Evolutionary conservation across 1,139 yeast genomes (phyloP).

Genomic region (Yamadazyma siamensis): DNA sequence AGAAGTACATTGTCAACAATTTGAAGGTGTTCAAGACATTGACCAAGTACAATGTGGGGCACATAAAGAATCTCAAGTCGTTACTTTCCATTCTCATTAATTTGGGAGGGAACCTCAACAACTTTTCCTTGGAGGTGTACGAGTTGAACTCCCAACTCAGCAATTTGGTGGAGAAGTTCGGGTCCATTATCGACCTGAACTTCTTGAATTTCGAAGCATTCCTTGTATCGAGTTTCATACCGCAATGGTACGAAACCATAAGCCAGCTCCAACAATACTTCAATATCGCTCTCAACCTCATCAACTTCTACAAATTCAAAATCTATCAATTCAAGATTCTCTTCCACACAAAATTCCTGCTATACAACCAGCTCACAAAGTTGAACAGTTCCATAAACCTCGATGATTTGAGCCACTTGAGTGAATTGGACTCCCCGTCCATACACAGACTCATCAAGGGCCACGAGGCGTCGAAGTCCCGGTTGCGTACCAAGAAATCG

Average conservation of each 20-base stretch:
- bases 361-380: conserved; percentile 37
- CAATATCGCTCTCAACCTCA: conserved; percentile 33
- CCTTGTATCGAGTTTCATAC: conserved; percentile 30
- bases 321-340: conserved; percentile 41
- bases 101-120: conserved; percentile 46
- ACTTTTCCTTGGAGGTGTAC: conserved; percentile 43
- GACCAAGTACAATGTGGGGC: conserved; percentile 27
- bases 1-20: conserved; percentile 31
- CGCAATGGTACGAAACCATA: conserved; percentile 48
- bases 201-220: conserved; percentile 42
- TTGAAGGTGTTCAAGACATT: conserved; percentile 31
- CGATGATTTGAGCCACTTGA: conserved; percentile 23
- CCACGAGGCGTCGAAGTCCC: conserved; percentile 10
- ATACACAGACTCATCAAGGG: conserved; percentile 34
- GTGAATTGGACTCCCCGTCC: conserved; percentile 40
- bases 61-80: conserved; percentile 25
- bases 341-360: conserved; percentile 39
- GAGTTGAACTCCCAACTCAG: conserved; percentile 27
- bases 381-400: conserved; percentile 15
- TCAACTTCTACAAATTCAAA: conserved; percentile 45
- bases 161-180: conserved; percentile 40
- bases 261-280: conserved; percentile 42
- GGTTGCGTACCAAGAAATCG: conserved; percentile 25
- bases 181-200: conserved; percentile 42
- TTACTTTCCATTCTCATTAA: conserved; percentile 35